Evolutionary conservation across 371 early-diverging fungal genomes (phyloP), one percentile per base, ranked within the genome.

Genomic region (Haplosporangium sp.): DNA sequence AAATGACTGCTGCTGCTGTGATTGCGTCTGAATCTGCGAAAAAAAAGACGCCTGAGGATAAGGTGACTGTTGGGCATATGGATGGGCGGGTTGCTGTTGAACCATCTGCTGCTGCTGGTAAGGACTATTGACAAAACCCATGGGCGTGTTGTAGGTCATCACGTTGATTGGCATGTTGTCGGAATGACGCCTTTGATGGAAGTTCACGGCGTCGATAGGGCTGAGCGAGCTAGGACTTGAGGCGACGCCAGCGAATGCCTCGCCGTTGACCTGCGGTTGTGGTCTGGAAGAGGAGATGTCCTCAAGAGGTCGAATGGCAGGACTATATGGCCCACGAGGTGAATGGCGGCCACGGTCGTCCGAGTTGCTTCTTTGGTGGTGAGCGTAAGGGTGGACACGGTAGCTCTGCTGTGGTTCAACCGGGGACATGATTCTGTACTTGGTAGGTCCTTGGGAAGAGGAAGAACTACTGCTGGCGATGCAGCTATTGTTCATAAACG

Each of bases 41-140:
- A 68, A 65, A 20, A 64, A 55, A 1, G 50, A 18, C 9, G 76
- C 62, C 43, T 71, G 71, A n/a, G 77, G 77, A 46, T 76, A 71
- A 51, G 77, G 77, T 21, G 73, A 58, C 23, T 67, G 72, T 20
- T 69, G 71, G 9, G 66, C 62, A 58, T 73, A 73, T 5, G 69
- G 69, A 20, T 79, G 70, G 4, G 52, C 59, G 20, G 48, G 59
- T 18, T 21, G 52, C 18, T 48, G 64, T 23, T 53, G 62, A 40
- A 64, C 66, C 18, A 60, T 50, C 3, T 51, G 54, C 56, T 74
- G 75, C 58, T 55, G 60, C 58, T 56, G 55, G 11, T 56, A 59
- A 20, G 42, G 71, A 56, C 67, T 67, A 42, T 52, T 64, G 11
- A 64, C 48, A n/a, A 40, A 59, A n/a, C 54, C 61, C 29, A 47